Conservation (phyloP, 2,329 filamentous ascomycete genomes). For the Huntiella moniliformis region DNA sequence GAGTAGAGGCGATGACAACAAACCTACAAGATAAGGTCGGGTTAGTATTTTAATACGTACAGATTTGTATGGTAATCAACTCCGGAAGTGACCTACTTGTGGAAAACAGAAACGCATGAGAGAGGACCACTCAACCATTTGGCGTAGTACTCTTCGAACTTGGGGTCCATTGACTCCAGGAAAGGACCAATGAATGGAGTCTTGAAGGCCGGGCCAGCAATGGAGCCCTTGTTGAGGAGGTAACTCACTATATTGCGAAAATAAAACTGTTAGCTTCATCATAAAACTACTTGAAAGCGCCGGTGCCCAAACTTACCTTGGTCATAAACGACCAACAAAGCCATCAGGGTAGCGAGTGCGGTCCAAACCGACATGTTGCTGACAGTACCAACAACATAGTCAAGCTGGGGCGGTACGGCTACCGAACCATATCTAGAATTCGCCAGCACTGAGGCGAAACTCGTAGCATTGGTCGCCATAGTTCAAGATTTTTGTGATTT, state of each 20-base stretch:
- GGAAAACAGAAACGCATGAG: conserved; percentile 96
- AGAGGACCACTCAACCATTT: conserved; percentile 86
- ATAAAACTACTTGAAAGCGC: too few relatives aligned
- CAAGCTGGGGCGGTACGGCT: conserved; percentile 35
- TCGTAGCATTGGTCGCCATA: conserved; percentile 35
- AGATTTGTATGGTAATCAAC: background rate
- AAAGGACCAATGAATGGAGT: conserved; percentile 89
- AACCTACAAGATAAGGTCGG: conserved; percentile 38
- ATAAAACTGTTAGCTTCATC: background rate
- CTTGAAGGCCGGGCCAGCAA: conserved; percentile 58
- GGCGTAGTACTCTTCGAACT: conserved; percentile 74
- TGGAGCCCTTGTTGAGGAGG: conserved; percentile 53
- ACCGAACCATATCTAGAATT: conserved; percentile 33
- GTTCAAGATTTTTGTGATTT: background rate
- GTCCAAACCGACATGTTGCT: conserved; percentile 25
- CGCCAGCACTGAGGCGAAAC: conserved; percentile 51
- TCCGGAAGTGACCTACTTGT: conserved; percentile 50
- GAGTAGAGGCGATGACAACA: conserved; percentile 86
- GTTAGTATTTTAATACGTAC: background rate
- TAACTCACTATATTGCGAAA: conserved; percentile 43
- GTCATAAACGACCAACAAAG: conserved; percentile 63
- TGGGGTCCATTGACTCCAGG: conserved; percentile 75
- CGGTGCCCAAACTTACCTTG: conserved; percentile 44
- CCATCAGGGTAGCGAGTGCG: conserved; percentile 44
- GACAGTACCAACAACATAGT: conserved; percentile 33